Evolutionary conservation across 2,329 filamentous ascomycete genomes (phyloP), one percentile per base, ranked within the genome.

Genomic region (Beauveria varroae): DNA sequence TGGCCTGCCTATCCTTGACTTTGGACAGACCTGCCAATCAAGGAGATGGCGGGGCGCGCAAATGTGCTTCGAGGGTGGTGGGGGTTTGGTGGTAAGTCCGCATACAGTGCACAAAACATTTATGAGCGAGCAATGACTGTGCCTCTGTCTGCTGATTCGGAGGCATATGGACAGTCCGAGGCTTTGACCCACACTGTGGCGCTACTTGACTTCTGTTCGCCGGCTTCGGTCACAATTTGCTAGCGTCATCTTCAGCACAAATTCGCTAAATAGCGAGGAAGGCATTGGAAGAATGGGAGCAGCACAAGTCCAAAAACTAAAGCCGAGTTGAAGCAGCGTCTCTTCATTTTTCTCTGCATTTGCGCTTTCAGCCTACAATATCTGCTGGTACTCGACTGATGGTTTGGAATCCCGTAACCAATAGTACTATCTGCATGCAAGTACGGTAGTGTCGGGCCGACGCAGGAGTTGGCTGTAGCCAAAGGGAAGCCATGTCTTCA

Each of bases 31-130:
- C 26, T 50, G 46, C 47, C 49, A 52, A 47, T 59, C 24, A 26
- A 26, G 14, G 46, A n/a, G 49, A 46, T 53, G 57, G 57, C 52
- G 57, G 57, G 57, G 57, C 57, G n/a, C 44, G 57, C 57, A 60
- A 60, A 41, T 52, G 46, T 52, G 47, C 40, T 60, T 58, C 26
- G 44, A 50, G 22, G 37, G 26, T 30, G 49, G 57, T 52, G 47
- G 57, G 57, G 57, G 46, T 24, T 44, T 37, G 14, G 40, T 0
- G 2, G n/a, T 10, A 53, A 18, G 57, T 60, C 6, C 7, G 8
- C 16, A 3, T 18, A 53, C 57, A 34, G 57, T 60, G 49, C 14
- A 40, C 8, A 5, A 16, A 53, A 37, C 3, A 14, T 4, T 6
- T 1, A n/a, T 14, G 22, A 34, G 24, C 18, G 10, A 10, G 18